A percentile compares a stretch with the other conserved stretches of the same genome.
phyloP scores from a whole-genome alignment of 176 grass and related monocot species.

The Zizania latifolia region DNA sequence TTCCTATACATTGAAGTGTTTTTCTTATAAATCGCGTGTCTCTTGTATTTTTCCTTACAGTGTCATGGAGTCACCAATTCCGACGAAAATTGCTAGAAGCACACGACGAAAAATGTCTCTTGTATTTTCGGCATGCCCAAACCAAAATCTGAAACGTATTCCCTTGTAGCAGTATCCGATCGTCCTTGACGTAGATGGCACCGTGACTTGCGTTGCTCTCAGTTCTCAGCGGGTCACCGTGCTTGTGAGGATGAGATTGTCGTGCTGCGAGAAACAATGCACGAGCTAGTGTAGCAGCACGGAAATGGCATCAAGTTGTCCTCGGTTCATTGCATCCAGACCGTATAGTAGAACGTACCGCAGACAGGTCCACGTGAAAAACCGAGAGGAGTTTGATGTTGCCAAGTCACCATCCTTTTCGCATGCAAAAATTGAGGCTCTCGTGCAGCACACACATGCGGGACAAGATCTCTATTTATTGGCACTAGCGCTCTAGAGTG shows the following conservation, averaged over 20 bases:
- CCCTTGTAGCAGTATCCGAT: background rate
- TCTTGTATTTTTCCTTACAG: too few relatives aligned
- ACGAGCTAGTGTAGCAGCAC: background rate
- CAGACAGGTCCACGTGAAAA: background rate
- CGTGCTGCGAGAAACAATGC: too few relatives aligned
- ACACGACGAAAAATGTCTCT: too few relatives aligned
- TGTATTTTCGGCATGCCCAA: too few relatives aligned
- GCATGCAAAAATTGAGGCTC: constrained; percentile 4
- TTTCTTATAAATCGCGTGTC: too few relatives aligned
- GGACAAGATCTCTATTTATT: too few relatives aligned
- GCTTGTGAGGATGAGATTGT: constrained; percentile 11
- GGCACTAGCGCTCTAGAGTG: too few relatives aligned
- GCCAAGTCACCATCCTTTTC: background rate
- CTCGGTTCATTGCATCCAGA: constrained; percentile 26
- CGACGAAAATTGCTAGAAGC: too few relatives aligned
- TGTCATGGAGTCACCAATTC: too few relatives aligned
- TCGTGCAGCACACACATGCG: background rate
- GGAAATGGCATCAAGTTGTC: background rate
- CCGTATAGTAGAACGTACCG: background rate
- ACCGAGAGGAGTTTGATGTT: background rate
- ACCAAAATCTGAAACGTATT: too few relatives aligned
- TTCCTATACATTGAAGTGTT: too few relatives aligned
- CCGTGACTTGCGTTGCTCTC: background rate
- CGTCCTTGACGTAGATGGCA: background rate
- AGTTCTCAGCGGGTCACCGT: too few relatives aligned